phyloP scores from a whole-genome alignment of 2,329 filamentous ascomycete species.

The Aciculosporium take region DNA sequence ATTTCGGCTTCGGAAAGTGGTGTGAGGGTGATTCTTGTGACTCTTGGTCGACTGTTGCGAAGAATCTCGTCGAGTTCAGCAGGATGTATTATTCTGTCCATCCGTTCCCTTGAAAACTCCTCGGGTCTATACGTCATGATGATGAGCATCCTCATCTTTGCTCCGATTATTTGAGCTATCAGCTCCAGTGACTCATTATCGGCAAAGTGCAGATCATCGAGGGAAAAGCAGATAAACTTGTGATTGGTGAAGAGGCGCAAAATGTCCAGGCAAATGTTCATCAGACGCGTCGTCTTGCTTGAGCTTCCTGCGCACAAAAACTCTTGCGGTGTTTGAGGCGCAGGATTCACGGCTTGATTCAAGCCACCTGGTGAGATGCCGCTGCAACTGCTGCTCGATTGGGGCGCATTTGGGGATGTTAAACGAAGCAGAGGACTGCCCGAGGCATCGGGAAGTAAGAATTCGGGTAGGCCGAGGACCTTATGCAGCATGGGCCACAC shows the following conservation, averaged over 20 bases:
- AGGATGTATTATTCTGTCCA: constrained; percentile 40
- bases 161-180: constrained; percentile 63
- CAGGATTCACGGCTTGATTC: constrained; percentile 19
- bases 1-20: constrained; percentile 71
- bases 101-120: constrained; percentile 41
- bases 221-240: constrained; percentile 75
- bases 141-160: constrained; percentile 67
- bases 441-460: constrained; percentile 38
- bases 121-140: constrained; percentile 64
- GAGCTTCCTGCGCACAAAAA: constrained; percentile 43
- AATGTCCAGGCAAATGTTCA: constrained; percentile 80
- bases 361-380: constrained; percentile 25
- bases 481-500: constrained; percentile 51
- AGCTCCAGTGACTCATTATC: constrained; percentile 79
- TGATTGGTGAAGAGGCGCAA: constrained; percentile 66
- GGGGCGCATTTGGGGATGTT: constrained; percentile 1
- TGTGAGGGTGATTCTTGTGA: constrained; percentile 57
- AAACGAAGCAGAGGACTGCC: constrained; percentile 5
- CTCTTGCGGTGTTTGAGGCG: constrained; percentile 41
- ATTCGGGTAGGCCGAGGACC: constrained; percentile 52
- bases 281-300: constrained; percentile 56
- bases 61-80: constrained; percentile 36
- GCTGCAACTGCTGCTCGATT: constrained; percentile 13
- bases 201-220: constrained; percentile 84
- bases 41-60: constrained; percentile 34